A percentile compares a stretch with the other conserved stretches of the same genome.
Conservation (phyloP, 257 asterid genomes). For the Solanum chmielewskii region DNA sequence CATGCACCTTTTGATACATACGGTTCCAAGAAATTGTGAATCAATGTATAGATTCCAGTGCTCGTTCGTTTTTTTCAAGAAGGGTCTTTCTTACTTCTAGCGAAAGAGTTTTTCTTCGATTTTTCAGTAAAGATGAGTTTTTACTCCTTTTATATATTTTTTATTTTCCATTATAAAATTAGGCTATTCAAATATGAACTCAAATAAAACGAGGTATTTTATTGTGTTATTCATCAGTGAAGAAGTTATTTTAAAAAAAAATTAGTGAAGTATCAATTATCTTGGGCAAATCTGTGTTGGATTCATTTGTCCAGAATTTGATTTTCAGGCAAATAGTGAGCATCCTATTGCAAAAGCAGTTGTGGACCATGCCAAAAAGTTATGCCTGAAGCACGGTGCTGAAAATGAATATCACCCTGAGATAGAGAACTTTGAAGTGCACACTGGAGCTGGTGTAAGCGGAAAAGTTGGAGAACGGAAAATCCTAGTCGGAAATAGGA, state of each 20-base stretch:
- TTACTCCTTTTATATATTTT: too few species aligned
- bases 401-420: slow-evolving; percentile 36
- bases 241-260: neutral
- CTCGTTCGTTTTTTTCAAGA: too few species aligned
- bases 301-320: neutral
- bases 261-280: neutral
- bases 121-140: too few species aligned
- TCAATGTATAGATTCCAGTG: too few species aligned
- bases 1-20: neutral
- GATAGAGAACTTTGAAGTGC: slow-evolving; percentile 80
- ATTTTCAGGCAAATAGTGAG: slow-evolving; percentile 74
- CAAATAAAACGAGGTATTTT: neutral
- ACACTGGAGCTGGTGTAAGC: slow-evolving; percentile 84
- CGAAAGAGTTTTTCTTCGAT: too few species aligned
- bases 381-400: slow-evolving; percentile 31
- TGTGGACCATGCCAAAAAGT: slow-evolving; percentile 66
- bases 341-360: slow-evolving; percentile 95
- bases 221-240: neutral
- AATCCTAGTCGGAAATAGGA: slow-evolving; percentile 71
- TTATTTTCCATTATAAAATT: neutral
- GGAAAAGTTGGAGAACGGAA: slow-evolving; percentile 62
- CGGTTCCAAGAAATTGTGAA: too few species aligned
- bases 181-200: neutral
- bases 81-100: too few species aligned
- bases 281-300: neutral